Evolutionary conservation across 2,329 filamentous ascomycete genomes (phyloP), one percentile per base, ranked within the genome.

Genomic region (Fusarium buharicum): DNA sequence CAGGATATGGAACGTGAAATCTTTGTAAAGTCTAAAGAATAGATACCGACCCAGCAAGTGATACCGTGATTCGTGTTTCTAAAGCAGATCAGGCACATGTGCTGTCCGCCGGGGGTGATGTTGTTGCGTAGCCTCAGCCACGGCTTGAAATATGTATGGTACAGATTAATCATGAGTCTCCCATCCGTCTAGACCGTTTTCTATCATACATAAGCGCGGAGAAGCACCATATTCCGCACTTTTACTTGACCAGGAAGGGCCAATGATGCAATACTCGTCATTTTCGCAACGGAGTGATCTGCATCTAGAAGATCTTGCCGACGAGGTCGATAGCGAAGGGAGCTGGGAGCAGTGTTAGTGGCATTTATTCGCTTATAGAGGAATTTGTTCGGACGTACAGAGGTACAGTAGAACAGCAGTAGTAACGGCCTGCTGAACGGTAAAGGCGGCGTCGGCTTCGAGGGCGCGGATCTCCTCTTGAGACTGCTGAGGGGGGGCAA

Each of bases 331-430:
- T 78, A 64, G 82, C 79, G 70, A 87, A 87, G 49, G 85, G 85
- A 52, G 84, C 85, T 87, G 13, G 4, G 14, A 49, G 16, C 2
- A 31, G 16, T 30, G 36, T 70, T 52, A 70, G 63, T 28, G 18
- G 28, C 6, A 9, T 6, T 24, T 3, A 10, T 31, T 0, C 10
- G 3, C 22, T 10, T 8, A 33, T 7, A 4, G 4, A 3, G 3
- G 3, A 2, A 1, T 2, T 6, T 24, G 22, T 24, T 7, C 12
- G 3, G 9, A 74, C 90, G 54, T 86, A 95, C 91, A 92, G 59
- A 95, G 79, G 74, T 94, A 94, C 44, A 95, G 83, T 45, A 90
- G 76, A 34, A 88, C 81, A 62, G 87, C 88, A 14, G 86, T 86
- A 34, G 85, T 83, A 51, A 89, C 73, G 61, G 89, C 89, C 70